Conservation (phyloP, 805 yeast species). For the Maudiozyma turicensis region DNA sequence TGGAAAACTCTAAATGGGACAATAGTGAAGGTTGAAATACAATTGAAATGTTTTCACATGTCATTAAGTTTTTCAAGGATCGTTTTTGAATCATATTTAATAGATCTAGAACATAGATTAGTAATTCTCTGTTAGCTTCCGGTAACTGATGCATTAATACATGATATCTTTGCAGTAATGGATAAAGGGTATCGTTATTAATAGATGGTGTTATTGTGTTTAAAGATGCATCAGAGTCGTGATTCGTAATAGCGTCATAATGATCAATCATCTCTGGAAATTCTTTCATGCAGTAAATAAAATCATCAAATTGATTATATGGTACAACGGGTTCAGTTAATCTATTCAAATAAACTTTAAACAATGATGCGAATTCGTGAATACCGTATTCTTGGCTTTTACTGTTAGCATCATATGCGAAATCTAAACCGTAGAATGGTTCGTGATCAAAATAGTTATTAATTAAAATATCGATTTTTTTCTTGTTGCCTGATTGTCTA, state of each 20-base stretch:
- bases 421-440: slow-evolving; percentile 66
- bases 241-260: background rate
- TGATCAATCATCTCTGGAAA: background rate
- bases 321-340: slow-evolving; percentile 90
- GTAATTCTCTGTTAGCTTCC: slow-evolving; percentile 58
- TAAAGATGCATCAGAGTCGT: background rate
- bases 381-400: slow-evolving; percentile 84
- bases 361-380: slow-evolving; percentile 87
- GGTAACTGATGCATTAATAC: slow-evolving; percentile 37
- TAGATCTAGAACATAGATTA: slow-evolving; percentile 78
- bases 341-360: slow-evolving; percentile 73
- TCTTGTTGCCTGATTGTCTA: slow-evolving; percentile 82
- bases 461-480: slow-evolving; percentile 76
- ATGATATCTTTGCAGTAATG: background rate
- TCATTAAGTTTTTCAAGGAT: slow-evolving; percentile 72
- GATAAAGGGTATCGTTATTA: background rate
- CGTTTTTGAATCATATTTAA: slow-evolving; percentile 71
- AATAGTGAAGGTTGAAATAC: slow-evolving; percentile 90
- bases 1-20: slow-evolving; percentile 82
- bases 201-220: background rate
- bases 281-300: slow-evolving; percentile 61
- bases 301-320: slow-evolving; percentile 56
- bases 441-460: slow-evolving; percentile 71
- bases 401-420: slow-evolving; percentile 38
- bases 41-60: slow-evolving; percentile 84